Percentiles rank a stretch among this genome's conserved stretches.
Evolutionary conservation across 2,329 filamentous ascomycete species (phyloP).

Genomic region (Tolypocladium endophyticum): DNA sequence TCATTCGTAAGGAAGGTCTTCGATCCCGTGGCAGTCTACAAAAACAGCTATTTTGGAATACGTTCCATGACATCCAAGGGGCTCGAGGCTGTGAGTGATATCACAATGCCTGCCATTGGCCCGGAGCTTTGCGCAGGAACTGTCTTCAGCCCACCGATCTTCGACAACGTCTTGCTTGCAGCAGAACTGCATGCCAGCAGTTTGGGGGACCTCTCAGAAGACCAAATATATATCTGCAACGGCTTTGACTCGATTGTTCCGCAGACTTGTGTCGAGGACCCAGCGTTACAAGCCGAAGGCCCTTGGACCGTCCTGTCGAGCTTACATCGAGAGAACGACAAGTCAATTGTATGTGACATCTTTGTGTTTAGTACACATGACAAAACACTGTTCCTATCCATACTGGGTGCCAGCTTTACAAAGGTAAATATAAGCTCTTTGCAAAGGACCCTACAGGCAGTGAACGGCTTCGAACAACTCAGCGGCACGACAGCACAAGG

Average conservation of each 20-base stretch:
- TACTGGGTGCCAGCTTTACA: not conserved
- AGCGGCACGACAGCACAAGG: not conserved
- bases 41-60: not conserved
- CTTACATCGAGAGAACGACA: not conserved
- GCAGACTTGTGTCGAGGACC: not conserved
- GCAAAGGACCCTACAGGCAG: not conserved
- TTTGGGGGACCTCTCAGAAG: not conserved
- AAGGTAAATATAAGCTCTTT: not conserved
- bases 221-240: not conserved
- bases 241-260: not conserved
- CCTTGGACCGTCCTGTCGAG: not conserved
- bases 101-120: not conserved
- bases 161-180: not conserved
- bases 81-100: not conserved
- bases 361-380: not conserved
- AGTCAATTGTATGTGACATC: not conserved
- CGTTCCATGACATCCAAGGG: not conserved
- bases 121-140: not conserved
- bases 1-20: not conserved
- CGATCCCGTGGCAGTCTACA: not conserved
- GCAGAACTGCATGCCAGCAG: slow-evolving; percentile 1
- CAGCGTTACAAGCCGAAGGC: not conserved
- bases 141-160: not conserved
- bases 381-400: not conserved
- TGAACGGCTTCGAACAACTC: not conserved